These are phyloP conservation scores for Aspergillus nanangensis DNA, from an alignment of 495 filamentous ascomycete species.

Conservation along the genomic window DNA sequence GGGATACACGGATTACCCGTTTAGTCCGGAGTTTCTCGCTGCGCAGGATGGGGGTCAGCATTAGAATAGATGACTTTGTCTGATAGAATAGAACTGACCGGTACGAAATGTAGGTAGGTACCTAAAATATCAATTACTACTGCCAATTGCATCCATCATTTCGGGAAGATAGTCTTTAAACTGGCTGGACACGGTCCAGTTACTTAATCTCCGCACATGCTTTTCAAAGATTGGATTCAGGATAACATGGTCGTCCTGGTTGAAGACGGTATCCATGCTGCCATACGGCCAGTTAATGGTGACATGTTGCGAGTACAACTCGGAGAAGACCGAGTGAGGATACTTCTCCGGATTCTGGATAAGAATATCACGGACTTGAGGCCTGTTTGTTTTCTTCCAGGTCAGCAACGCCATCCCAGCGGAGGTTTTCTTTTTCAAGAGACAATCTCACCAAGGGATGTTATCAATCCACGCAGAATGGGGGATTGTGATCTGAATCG, in stretches of 20 bases:
- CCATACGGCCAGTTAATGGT: constrained; percentile 8
- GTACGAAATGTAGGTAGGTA: too few relatives aligned
- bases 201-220: constrained; percentile 3
- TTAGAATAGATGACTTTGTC: background rate
- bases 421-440: too few relatives aligned
- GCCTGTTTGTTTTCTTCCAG: constrained; percentile 3
- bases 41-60: background rate
- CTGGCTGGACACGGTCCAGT: constrained; percentile 3
- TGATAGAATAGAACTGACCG: too few relatives aligned
- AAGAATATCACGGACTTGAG: constrained; percentile 7
- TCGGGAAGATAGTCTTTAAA: constrained; percentile 9
- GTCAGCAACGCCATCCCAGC: too few relatives aligned
- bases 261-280: background rate
- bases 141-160: constrained; percentile 2
- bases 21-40: constrained; percentile 13
- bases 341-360: constrained; percentile 7
- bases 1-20: constrained; percentile 57
- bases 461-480: constrained; percentile 12
- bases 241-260: background rate
- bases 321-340: constrained; percentile 8
- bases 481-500: constrained; percentile 4
- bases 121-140: background rate
- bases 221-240: constrained; percentile 12
- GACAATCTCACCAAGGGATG: constrained; percentile 9
- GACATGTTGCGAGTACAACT: constrained; percentile 8